phyloP scores from a whole-genome alignment of 2,329 filamentous ascomycete genomes.

The Pseudogymnoascus pannorum region DNA sequence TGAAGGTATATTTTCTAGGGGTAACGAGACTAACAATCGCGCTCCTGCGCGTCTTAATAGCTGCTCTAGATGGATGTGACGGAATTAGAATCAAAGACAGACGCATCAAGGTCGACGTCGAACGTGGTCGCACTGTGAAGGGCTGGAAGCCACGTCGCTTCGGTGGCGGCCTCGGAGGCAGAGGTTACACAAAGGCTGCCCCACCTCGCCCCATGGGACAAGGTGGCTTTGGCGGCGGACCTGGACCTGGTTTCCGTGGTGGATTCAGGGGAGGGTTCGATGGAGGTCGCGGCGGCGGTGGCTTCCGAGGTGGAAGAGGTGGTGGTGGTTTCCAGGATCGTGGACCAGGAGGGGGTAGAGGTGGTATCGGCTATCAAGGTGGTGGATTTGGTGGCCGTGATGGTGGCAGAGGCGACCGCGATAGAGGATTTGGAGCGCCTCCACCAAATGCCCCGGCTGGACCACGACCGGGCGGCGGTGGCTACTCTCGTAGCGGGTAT shows the following conservation, averaged over 20 bases:
- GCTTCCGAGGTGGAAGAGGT: conserved; percentile 29
- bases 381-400: conserved; percentile 21
- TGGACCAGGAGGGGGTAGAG: conserved; percentile 26
- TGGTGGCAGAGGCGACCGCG: conserved; percentile 16
- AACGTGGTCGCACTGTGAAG: conserved; percentile 87
- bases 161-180: conserved; percentile 84
- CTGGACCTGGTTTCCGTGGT: conserved; percentile 33
- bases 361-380: conserved; percentile 28
- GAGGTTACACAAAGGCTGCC: conserved; percentile 81
- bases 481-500: conserved; percentile 34
- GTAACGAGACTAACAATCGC: conserved; percentile 64
- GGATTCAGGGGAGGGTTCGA: conserved; percentile 31
- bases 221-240: conserved; percentile 45
- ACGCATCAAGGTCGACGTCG: conserved; percentile 88
- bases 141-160: conserved; percentile 89
- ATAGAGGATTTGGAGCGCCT: conserved; percentile 42
- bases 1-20: conserved; percentile 41
- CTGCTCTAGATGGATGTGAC: conserved; percentile 80
- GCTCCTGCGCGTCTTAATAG: conserved; percentile 58
- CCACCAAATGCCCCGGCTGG: conserved; percentile 55
- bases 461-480: conserved; percentile 44
- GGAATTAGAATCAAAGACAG: conserved; percentile 89
- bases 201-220: conserved; percentile 64
- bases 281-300: conserved; percentile 43
- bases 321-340: conserved; percentile 25